Evolutionary conservation across 1,139 yeast genomes (phyloP), one percentile per base, ranked within the genome.

Genomic region (Debaryomyces subglobosus): DNA sequence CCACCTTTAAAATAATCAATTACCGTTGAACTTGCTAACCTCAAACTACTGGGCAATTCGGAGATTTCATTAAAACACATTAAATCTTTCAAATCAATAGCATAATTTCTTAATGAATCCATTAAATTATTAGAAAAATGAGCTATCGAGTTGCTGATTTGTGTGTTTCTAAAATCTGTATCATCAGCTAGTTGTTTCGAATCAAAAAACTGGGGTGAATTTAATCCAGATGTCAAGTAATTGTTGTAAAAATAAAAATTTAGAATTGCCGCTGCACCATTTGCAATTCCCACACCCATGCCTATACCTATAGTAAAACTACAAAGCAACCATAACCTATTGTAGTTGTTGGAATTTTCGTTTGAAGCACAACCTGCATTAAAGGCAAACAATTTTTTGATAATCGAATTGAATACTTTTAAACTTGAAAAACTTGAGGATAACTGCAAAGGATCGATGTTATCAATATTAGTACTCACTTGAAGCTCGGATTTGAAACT

Each of bases 261-360:
- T 20, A 55, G 29, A 20, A 40, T 40, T 3, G 64, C 51, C 10
- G 61, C 57, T 12, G 66, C 53, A 3, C 68, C 65, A 44, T 56
- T 58, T 9, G 70, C 61, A 29, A 64, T 45, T 12, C 66, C 64
- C 16, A 70, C 52, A 1, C 77, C 77, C 24, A 73, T 55, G 0
- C 77, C 74, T 33, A 72, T 58, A 1, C 77, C 77, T 13, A 72
- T 39, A 1, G 72, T 57, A 50, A 72, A 71, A 45, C 74, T 63
- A 45, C 68, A 66, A 8, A 66, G 23, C 9, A 68, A 48, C 70
- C 66, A 65, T n/a, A 60, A 43, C 15, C 53, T 53, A 16, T 50
- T 54, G 23, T 29, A 37, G 15, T n/a, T 16, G 16, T 15, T 52
- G 47, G 33, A 45, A 42, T 23, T 41, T 33, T 39, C 45, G 27